phyloP scores from a whole-genome alignment of 2,329 filamentous ascomycete species.

The Aspergillus sp. region DNA sequence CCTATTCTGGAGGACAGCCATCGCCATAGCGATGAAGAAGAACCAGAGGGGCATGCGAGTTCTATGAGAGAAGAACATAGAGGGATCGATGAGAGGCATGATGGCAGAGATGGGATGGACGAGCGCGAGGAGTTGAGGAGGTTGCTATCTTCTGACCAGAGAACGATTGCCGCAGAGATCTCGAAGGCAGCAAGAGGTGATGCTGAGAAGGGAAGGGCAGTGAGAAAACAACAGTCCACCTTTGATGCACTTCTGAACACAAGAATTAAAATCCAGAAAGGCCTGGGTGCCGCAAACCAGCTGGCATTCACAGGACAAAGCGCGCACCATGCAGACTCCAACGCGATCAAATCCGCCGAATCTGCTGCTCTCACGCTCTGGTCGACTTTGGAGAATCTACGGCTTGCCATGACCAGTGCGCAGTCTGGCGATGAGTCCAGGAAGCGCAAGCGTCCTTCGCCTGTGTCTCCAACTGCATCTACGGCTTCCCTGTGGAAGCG shows the following conservation, averaged over 20 bases:
- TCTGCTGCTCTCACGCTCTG: constrained; percentile 76
- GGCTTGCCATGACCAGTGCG: constrained; percentile 30
- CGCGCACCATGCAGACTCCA: constrained; percentile 21
- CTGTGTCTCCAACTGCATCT: constrained; percentile 42
- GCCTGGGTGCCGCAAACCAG: constrained; percentile 71
- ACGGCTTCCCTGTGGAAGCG: constrained; percentile 62
- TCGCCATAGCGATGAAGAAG: constrained; percentile 10
- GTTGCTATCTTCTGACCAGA: constrained; percentile 60
- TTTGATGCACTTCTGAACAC: constrained; percentile 86
- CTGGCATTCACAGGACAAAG: constrained; percentile 43
- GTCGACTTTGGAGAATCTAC: constrained; percentile 52
- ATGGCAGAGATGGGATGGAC: constrained; percentile 18
- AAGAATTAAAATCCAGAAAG: constrained; percentile 88
- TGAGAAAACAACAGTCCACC: constrained; percentile 72
- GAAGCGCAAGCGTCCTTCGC: constrained; percentile 42
- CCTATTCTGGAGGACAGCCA: constrained; percentile 14
- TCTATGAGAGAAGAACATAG: too few species aligned
- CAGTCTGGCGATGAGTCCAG: constrained; percentile 24
- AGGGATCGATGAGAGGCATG: too few species aligned
- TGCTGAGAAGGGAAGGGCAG: constrained; percentile 72
- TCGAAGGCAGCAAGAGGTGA: constrained; percentile 64
- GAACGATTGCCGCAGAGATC: constrained; percentile 54
- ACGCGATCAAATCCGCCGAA: constrained; percentile 66
- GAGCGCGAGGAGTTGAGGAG: constrained; percentile 54
- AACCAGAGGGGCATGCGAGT: constrained; percentile 15